A percentile compares a stretch with the other conserved stretches of the same genome.
phyloP scores from a whole-genome alignment of 345 rosid species.

The Psidium friedrichsthalianum region DNA sequence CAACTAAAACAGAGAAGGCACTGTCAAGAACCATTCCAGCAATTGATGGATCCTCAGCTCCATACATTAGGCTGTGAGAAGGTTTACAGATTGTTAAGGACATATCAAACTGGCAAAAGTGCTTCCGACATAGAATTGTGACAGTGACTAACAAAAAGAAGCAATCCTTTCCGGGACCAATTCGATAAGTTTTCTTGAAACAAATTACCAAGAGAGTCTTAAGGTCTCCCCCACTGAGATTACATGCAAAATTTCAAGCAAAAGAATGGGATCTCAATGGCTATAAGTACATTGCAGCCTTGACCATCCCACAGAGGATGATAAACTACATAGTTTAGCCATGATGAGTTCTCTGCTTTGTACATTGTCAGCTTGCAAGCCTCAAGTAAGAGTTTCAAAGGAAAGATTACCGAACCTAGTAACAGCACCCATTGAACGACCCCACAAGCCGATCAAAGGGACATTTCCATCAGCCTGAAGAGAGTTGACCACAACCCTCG shows the following conservation, averaged over 20 bases:
- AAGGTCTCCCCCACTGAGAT: no score
- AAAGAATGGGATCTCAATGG: no score
- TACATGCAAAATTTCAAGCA: no score
- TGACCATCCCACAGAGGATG: no score
- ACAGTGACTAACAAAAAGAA: no score
- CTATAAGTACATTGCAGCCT: no score
- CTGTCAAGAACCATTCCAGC: slow-evolving; percentile 96
- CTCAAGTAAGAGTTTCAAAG: no score
- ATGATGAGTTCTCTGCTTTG: no score
- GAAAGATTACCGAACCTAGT: slow-evolving; percentile 37
- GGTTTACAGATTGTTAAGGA: not conserved
- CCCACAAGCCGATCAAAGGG: slow-evolving; percentile 92
- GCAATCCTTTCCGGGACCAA: not conserved
- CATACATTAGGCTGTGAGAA: slow-evolving; percentile 72
- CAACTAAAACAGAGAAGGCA: slow-evolving; percentile 89
- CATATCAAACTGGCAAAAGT: no score
- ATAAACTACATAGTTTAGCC: no score
- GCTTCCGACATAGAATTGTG: no score
- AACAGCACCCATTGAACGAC: slow-evolving; percentile 96
- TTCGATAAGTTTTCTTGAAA: not conserved
- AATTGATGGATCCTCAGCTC: slow-evolving; percentile 89
- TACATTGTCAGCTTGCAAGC: no score
- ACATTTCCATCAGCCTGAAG: slow-evolving; percentile 80
- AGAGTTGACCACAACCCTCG: slow-evolving; percentile 69
- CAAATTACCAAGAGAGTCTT: not conserved